phyloP scores from a whole-genome alignment of 2,329 filamentous ascomycete species.

The Trichoderma koningiopsis region DNA sequence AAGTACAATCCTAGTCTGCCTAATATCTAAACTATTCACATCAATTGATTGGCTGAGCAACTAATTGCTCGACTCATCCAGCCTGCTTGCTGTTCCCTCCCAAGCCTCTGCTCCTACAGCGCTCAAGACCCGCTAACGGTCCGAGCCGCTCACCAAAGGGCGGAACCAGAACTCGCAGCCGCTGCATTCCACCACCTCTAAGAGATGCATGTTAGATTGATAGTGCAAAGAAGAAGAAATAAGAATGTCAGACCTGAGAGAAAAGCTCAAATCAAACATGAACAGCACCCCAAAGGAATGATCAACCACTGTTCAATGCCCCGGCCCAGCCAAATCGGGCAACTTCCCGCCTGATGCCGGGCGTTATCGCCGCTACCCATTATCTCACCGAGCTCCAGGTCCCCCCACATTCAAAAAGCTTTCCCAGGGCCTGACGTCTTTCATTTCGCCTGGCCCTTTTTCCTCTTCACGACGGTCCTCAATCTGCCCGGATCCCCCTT shows the following conservation, averaged over 20 bases:
- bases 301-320: background rate
- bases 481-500: slow-evolving; percentile 11
- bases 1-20: background rate
- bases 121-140: slow-evolving; percentile 20
- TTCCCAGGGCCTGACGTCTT: slow-evolving; percentile 19
- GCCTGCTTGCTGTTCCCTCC: background rate
- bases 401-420: slow-evolving; percentile 22
- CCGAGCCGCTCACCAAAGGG: slow-evolving; percentile 16
- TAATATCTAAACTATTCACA: background rate
- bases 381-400: background rate
- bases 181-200: background rate
- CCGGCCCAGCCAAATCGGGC: background rate
- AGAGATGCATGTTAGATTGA: background rate
- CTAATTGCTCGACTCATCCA: background rate
- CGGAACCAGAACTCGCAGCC: background rate
- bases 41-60: background rate
- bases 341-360: background rate
- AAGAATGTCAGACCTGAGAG: background rate
- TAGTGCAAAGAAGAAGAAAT: background rate
- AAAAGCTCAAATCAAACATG: background rate
- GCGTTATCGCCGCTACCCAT: background rate
- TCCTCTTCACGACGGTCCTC: background rate
- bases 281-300: background rate
- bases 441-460: background rate
- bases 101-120: background rate